Percentiles rank a stretch among this genome's conserved stretches.
phyloP scores from a whole-genome alignment of 1,284 basidiomycete species.

The Trametes polyzona region DNA sequence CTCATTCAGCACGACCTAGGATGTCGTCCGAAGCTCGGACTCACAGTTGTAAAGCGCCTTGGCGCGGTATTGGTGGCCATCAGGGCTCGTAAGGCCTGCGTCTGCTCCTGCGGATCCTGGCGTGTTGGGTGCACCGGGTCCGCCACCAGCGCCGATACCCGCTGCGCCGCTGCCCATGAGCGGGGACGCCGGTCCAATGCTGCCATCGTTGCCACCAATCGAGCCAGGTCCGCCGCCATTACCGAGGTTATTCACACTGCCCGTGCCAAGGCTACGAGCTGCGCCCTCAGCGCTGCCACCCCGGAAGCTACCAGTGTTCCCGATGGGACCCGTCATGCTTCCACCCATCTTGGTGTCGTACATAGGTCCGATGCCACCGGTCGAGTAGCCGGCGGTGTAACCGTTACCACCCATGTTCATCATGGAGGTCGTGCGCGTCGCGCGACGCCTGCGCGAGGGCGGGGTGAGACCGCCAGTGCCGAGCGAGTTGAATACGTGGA shows the following conservation, averaged over 20 bases:
- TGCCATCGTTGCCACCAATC: slow-evolving; percentile 49
- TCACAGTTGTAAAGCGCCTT: slow-evolving; percentile 88
- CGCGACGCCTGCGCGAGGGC: slow-evolving; percentile 70
- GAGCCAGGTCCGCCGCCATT: slow-evolving; percentile 46
- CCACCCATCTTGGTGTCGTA: slow-evolving; percentile 62
- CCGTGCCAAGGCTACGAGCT: slow-evolving; percentile 48
- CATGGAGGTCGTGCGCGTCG: slow-evolving; percentile 56
- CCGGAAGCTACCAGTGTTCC: slow-evolving; percentile 68
- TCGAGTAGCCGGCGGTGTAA: slow-evolving; percentile 56
- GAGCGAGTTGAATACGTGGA: slow-evolving; percentile 84
- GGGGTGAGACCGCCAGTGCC: slow-evolving; percentile 87
- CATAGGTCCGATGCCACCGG: slow-evolving; percentile 59
- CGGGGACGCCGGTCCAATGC: slow-evolving; percentile 57
- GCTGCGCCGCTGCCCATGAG: slow-evolving; percentile 60
- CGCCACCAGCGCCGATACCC: slow-evolving; percentile 57
- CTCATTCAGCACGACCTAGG: neutral
- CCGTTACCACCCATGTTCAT: slow-evolving; percentile 70
- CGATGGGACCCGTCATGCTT: slow-evolving; percentile 49
- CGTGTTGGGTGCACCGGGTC: slow-evolving; percentile 23
- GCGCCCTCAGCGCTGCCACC: slow-evolving; percentile 42
- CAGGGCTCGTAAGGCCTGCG: slow-evolving; percentile 32
- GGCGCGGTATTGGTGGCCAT: slow-evolving; percentile 69
- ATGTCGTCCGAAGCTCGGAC: slow-evolving; percentile 33
- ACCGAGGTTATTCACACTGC: slow-evolving; percentile 43
- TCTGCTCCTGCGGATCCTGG: slow-evolving; percentile 28